phyloP scores from a whole-genome alignment of 2,329 filamentous ascomycete genomes.

The Didymella segeticola region DNA sequence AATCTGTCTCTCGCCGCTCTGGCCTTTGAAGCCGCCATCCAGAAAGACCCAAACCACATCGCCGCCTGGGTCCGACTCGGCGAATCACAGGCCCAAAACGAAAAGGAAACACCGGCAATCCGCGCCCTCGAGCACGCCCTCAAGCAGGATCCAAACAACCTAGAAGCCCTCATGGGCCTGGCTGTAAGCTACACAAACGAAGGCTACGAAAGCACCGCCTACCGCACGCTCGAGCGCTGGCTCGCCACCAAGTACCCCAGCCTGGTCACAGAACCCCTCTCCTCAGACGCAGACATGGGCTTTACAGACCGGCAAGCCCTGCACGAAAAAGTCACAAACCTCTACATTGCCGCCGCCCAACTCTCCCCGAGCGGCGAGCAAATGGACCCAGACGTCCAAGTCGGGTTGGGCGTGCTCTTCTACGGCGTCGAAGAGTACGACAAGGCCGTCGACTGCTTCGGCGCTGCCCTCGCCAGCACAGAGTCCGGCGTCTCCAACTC shows the following conservation, averaged over 20 bases:
- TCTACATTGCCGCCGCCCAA: slow-evolving; percentile 92
- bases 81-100: slow-evolving; percentile 93
- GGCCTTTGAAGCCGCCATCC: slow-evolving; percentile 93
- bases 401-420: slow-evolving; percentile 94
- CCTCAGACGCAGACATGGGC: slow-evolving; percentile 80
- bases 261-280: slow-evolving; percentile 75
- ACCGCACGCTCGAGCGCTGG: slow-evolving; percentile 96
- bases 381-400: slow-evolving; percentile 98
- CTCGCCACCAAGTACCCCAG: slow-evolving; percentile 92
- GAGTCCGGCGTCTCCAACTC: slow-evolving; percentile 86
- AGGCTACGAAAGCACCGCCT: slow-evolving; percentile 96
- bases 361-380: slow-evolving; percentile 89
- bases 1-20: slow-evolving; percentile 92
- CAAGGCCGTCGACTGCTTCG: slow-evolving; percentile 98
- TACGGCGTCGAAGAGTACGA: slow-evolving; percentile 98
- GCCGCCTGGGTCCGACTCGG: slow-evolving; percentile 95
- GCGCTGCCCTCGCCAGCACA: slow-evolving; percentile 82
- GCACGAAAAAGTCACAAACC: slow-evolving; percentile 86
- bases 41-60: slow-evolving; percentile 85
- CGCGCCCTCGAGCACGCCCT: slow-evolving; percentile 90
- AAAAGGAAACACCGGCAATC: slow-evolving; percentile 96
- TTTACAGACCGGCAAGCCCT: slow-evolving; percentile 92
- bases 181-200: slow-evolving; percentile 99
- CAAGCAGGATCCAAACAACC: slow-evolving; percentile 84
- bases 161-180: slow-evolving; percentile 90